These are phyloP conservation scores for Zasmidium cellare DNA, from an alignment of 2,329 filamentous ascomycete species.

Conservation along the genomic window DNA sequence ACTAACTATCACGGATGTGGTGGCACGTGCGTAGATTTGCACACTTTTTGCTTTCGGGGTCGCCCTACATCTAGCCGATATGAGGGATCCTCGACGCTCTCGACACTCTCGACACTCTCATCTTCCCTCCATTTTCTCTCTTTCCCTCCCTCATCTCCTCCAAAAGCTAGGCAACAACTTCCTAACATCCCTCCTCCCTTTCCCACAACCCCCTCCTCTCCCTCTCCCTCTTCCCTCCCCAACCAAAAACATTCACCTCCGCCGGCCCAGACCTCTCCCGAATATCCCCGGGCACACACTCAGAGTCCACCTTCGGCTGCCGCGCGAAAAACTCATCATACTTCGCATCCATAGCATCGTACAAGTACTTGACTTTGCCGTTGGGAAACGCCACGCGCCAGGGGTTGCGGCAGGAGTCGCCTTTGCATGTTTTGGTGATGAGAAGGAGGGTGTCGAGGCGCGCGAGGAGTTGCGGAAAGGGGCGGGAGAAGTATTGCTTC, in stretches of 20 bases:
- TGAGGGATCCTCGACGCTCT: no score
- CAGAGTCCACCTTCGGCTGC: slow-evolving; percentile 51
- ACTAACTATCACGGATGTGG: no score
- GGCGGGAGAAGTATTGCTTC: neutral
- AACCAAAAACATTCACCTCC: neutral
- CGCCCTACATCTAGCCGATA: no score
- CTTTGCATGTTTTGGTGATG: slow-evolving; percentile 27
- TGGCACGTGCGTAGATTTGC: no score
- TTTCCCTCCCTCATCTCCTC: no score
- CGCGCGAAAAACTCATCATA: slow-evolving; percentile 27
- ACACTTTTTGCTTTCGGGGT: no score
- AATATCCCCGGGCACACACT: slow-evolving; percentile 58
- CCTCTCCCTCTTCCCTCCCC: no score
- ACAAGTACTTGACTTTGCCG: slow-evolving; percentile 19
- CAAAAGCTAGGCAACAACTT: no score
- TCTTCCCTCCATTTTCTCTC: no score
- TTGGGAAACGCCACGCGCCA: slow-evolving; percentile 24
- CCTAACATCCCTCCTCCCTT: no score
- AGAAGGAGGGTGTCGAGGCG: slow-evolving; percentile 27
- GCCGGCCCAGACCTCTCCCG: slow-evolving; percentile 54
- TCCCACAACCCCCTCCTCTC: no score
- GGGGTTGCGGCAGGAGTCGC: slow-evolving; percentile 14
- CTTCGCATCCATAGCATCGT: slow-evolving; percentile 14
- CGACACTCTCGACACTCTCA: no score
- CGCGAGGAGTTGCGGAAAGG: neutral